Base-by-base conservation (phyloP, 2,329 filamentous ascomycete species). In the Pleoardoris graminearum region DNA sequence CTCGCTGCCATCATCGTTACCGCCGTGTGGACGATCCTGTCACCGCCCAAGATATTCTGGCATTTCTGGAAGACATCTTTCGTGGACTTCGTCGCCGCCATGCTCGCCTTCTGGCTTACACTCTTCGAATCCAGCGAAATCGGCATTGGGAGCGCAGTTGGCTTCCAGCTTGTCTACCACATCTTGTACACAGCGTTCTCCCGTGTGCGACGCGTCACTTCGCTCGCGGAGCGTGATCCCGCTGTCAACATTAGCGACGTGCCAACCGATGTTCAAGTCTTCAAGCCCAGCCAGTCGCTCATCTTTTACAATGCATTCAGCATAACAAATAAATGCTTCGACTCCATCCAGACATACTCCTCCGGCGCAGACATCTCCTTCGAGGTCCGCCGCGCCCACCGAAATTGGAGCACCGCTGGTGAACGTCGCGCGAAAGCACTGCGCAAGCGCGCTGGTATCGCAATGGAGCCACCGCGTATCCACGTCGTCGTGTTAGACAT, bases 1-100 rank as follows among this genome's bases (percentile, higher is more conserved):
- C 76, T 88, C 1, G 80, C 85, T 0, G 85, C 84, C 2, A 86
- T 88, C 54, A 86, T 88, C 57, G 86, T 87, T 58, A 84, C 82
- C 53, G 85, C 85, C 5, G 83, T 87, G 0, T 82, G 82, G 70
- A 82, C 84, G 33, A 75, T 87, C 6, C 82, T 87, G 38, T 81
- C 82, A 0, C 78, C 82, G 0, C 79, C 84, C 0, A 79, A 76
- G 2, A 77, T 81, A 8, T 86, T 87, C 64, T 85, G 85, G 68
- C 75, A 77, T 12, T 87, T 84, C 71, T 88, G 84, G 83, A 82
- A 81, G 57, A 82, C 83, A 2, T 86, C 83, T 0, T 76, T 87
- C 3, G 80, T 84, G 12, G 85, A 88, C 68, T 87, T 87, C 59
- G 77, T 85, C 47, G 80, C 82, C 0, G 79, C 82, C 23, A 84